These are phyloP conservation scores for Astrephomene gubernaculifera DNA, from an alignment of 139 green algal genomes.

Conservation along the genomic window DNA sequence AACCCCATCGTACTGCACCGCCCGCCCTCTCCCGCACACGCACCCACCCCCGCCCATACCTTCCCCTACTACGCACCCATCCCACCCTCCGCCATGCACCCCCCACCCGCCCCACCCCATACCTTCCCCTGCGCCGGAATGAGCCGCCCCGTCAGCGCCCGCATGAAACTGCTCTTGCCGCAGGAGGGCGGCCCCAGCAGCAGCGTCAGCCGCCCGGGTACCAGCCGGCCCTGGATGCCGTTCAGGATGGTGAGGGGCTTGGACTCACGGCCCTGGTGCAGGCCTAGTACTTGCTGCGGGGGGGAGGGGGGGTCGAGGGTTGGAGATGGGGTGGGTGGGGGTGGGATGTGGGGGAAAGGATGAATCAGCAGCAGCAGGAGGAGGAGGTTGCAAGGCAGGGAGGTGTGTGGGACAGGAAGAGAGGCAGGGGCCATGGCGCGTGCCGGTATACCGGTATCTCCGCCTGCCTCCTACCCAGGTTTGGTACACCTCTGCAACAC, in stretches of 20 bases:
- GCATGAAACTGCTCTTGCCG: constrained; percentile 68
- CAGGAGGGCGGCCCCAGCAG: constrained; percentile 78
- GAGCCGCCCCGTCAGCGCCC: constrained; percentile 32
- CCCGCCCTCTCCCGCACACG: no score
- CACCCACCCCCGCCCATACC: no score
- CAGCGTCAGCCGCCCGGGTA: constrained; percentile 70
- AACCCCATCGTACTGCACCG: no score
- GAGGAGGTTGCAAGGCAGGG: background rate
- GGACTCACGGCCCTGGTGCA: constrained; percentile 14
- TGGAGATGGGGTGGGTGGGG: background rate
- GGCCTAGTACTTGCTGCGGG: constrained; percentile 9
- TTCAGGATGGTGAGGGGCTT: constrained; percentile 26
- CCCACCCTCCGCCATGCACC: no score
- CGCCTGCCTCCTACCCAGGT: no score
- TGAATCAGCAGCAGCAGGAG: no score
- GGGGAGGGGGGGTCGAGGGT: background rate
- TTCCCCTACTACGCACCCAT: no score
- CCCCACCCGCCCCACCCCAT: no score
- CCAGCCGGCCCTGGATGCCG: constrained; percentile 6
- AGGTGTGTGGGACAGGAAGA: background rate
- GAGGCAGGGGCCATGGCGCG: background rate
- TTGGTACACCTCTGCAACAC: no score
- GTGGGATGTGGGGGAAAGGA: background rate
- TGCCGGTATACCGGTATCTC: background rate
- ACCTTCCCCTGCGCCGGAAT: constrained; percentile 27